phyloP scores from a whole-genome alignment of 2,329 filamentous ascomycete species.

The Venturia pyrina region DNA sequence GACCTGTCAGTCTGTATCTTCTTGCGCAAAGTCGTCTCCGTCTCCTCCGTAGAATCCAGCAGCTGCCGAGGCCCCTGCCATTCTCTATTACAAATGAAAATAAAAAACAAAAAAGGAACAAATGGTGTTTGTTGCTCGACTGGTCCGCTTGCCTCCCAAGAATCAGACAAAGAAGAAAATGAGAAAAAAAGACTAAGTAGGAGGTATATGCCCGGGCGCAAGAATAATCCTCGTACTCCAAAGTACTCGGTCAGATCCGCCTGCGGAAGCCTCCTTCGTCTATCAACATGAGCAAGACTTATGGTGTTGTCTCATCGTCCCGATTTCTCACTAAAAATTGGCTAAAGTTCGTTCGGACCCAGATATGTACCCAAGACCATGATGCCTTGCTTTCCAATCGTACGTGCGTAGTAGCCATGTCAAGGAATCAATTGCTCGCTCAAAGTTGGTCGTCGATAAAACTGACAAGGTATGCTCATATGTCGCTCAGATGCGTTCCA shows the following conservation, averaged over 20 bases:
- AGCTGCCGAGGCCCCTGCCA: neutral
- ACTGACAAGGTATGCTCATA: neutral
- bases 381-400: neutral
- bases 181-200: neutral
- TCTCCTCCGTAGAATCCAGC: neutral
- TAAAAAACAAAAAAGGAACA: neutral
- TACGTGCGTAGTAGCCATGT: neutral
- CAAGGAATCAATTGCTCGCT: neutral
- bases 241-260: neutral
- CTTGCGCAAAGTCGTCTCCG: neutral
- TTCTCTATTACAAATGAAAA: neutral
- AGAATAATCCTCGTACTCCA: neutral
- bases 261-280: neutral
- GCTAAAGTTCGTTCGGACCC: neutral
- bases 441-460: neutral
- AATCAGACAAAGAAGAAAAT: neutral
- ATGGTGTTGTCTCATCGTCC: neutral
- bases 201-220: neutral
- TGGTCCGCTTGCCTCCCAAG: neutral
- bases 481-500: neutral
- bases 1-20: neutral
- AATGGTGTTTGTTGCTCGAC: neutral
- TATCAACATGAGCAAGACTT: neutral
- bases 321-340: neutral
- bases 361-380: constrained; percentile 5